Evolutionary conservation across 2,329 filamentous ascomycete genomes (phyloP), one percentile per base, ranked within the genome.

Genomic region (Fusarium sp.): DNA sequence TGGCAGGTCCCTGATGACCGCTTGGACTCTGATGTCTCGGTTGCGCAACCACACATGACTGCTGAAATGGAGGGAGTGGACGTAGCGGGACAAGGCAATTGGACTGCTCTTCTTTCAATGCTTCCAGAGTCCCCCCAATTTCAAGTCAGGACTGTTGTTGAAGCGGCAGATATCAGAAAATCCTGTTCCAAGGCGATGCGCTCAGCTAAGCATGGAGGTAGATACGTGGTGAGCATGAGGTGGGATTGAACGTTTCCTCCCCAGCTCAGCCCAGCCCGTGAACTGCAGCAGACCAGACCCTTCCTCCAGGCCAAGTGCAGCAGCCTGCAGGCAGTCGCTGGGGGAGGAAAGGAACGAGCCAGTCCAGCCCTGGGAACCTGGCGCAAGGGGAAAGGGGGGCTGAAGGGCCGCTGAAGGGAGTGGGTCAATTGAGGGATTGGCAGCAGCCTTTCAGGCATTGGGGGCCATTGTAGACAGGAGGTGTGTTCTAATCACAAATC

Each of bases 301-400:
- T 50, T 50, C 71, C 35, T 63, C 61, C 62, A 65, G 60, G 57
- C 56, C 64, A 39, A 66, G 48, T 73, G 68, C 73, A 72, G 69
- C 73, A 73, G 68, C 65, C 69, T 75, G 72, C 72, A 75, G 69
- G 67, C 57, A 69, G 72, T 65, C 56, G 24, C 58, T 50, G 37
- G 69, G 69, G 69, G 58, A 59, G 45, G 59, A 22, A 67, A 65
- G 62, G 35, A 63, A 68, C 52, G 64, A 71, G 64, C 71, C 68
- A 76, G 66, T 73, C 61, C 48, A 65, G 63, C 62, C 64, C 69
- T 62, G 60, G 65, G 69, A 67, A 64, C 45, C 64, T 76, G 68
- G 69, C 66, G 70, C 68, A 75, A 76, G 63, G 71, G 73, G 71
- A 72, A 76, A 71, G 54, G 72, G 69, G 65, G 73, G 66, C 37